phyloP scores from a whole-genome alignment of 805 yeast genomes.

The Kockiozyma suomiensis region DNA sequence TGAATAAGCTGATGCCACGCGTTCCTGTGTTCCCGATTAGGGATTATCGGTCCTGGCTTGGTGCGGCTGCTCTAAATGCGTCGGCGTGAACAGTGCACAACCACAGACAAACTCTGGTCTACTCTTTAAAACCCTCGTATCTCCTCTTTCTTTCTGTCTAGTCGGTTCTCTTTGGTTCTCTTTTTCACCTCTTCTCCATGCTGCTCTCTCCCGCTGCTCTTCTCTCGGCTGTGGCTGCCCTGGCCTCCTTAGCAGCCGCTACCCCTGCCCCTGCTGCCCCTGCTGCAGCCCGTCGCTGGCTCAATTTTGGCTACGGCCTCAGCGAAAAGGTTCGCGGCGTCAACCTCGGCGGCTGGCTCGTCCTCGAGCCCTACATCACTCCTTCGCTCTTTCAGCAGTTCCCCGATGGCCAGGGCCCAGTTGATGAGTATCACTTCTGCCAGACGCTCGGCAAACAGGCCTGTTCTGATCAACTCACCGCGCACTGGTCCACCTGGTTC shows the following conservation, averaged over 20 bases:
- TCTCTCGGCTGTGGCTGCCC: neutral
- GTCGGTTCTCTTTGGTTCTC: neutral
- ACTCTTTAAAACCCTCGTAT: neutral
- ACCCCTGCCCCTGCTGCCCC: slow-evolving; percentile 1
- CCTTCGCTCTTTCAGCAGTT: slow-evolving; percentile 70
- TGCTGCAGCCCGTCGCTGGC: slow-evolving; percentile 25
- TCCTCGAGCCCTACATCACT: slow-evolving; percentile 77
- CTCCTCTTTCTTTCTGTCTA: neutral
- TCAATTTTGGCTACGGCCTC: slow-evolving; percentile 33
- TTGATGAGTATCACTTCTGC: slow-evolving; percentile 79
- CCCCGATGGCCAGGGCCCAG: slow-evolving; percentile 57
- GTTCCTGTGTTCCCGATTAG: too few species aligned
- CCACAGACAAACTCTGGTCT: too few species aligned
- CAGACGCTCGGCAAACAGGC: slow-evolving; percentile 50
- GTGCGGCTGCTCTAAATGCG: too few species aligned
- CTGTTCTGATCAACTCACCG: slow-evolving; percentile 51
- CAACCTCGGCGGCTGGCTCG: slow-evolving; percentile 88
- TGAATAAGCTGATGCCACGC: too few species aligned
- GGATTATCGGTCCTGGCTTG: too few species aligned
- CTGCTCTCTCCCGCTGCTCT: neutral
- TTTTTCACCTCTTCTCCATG: neutral
- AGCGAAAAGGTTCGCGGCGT: slow-evolving; percentile 56
- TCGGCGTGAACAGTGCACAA: too few species aligned
- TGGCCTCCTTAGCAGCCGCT: neutral
- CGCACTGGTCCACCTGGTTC: slow-evolving; percentile 71